Base-by-base conservation (phyloP, 2,329 filamentous ascomycete species). In the Monosporascus cannonballus region DNA sequence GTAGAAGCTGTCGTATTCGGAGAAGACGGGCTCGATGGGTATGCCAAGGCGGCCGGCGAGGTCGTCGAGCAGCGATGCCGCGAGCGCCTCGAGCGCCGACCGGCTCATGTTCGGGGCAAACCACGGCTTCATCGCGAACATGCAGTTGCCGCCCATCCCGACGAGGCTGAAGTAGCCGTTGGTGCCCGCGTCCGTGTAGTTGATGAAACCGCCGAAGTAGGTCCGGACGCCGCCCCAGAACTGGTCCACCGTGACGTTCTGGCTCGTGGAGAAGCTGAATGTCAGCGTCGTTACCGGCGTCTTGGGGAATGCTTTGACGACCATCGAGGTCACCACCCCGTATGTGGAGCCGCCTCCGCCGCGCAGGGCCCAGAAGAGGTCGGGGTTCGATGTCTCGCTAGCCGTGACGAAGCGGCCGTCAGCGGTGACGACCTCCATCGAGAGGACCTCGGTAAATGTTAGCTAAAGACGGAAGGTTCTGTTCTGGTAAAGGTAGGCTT, bases 311-410 rank as follows among this genome's bases (percentile, higher is more conserved):
- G 61, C 64, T 24, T 60, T 65, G 50, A 75, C 65, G 3, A 70
- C 69, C 57, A 71, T 66, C 1, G 72, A 75, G 17, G 69, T 67
- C 6, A 76, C 73, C 4, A 77, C 69, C 2, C 73, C 75, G 52
- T 71, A 77, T 3, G 71, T 76, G 48, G 69, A 73, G 3, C 70
- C 68, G 18, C 75, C 75, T 2, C 72, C 76, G 18, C 76, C 77
- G 27, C 73, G 67, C 22, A 80, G 64, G 17, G 77, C 77, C 76
- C 76, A 78, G 67, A 76, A 80, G 1, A 81, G 67, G 20, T 80
- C 77, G 1, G 67, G 53, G 54, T 80, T 71, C 15, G 71, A 67
- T 24, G 63, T 72, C 48, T 71, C 66, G 50, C 70, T 74, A 11
- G 70, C 74, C 30, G 73, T 73, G 41, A 77, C 61, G 44, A 75